Evolutionary conservation across 164 flowering plant species (phyloP).

Genomic region (Buxus sempervirens): DNA sequence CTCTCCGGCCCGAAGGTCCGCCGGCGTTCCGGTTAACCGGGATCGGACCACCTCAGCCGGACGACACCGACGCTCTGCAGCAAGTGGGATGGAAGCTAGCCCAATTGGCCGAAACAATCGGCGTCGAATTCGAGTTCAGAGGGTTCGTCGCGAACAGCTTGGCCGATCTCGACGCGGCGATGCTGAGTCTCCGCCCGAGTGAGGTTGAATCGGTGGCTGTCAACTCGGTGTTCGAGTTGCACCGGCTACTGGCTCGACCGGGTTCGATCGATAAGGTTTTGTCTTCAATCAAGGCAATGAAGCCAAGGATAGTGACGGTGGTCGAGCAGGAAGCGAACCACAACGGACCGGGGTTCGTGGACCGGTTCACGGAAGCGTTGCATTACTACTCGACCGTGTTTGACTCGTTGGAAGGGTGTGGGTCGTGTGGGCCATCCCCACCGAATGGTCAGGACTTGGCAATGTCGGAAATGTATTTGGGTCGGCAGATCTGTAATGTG

Average conservation of each 20-base stretch:
- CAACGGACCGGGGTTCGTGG: conserved; percentile 60
- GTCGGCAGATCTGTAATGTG: conserved; percentile 38
- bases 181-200: conserved; percentile 40
- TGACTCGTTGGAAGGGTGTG: conserved; percentile 71
- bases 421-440: conserved; percentile 26
- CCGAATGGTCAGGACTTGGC: conserved; percentile 17
- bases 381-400: conserved; percentile 74
- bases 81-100: conserved; percentile 34
- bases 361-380: conserved; percentile 69
- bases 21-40: conserved; percentile 34
- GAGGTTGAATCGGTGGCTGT: conserved; percentile 65
- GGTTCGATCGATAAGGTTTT: conserved; percentile 61
- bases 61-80: conserved; percentile 25
- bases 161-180: conserved; percentile 54
- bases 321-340: conserved; percentile 84
- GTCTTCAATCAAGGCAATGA: conserved; percentile 39
- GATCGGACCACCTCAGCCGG: conserved; percentile 32
- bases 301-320: conserved; percentile 60
- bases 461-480: conserved; percentile 35
- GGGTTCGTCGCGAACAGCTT: conserved; percentile 47
- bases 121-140: conserved; percentile 56
- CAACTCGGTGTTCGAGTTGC: conserved; percentile 71
- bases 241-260: conserved; percentile 48
- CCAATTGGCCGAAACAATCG: conserved; percentile 53
- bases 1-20: conserved; percentile 32